phyloP scores from a whole-genome alignment of 2,329 filamentous ascomycete genomes.

The Taxawa tesnikishii region DNA sequence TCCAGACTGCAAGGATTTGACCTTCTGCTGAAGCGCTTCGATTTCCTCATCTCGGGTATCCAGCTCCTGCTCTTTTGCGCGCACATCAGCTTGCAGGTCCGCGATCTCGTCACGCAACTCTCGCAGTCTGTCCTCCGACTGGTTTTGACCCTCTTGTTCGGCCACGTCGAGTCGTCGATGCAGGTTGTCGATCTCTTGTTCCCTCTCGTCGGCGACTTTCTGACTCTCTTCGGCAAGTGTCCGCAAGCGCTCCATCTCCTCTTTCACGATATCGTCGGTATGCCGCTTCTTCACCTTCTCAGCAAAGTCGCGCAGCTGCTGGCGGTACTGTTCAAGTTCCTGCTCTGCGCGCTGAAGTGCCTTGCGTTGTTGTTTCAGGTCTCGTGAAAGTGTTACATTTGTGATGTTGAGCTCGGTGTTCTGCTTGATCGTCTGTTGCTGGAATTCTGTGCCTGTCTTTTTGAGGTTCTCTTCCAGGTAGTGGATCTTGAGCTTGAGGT shows the following conservation, averaged over 20 bases:
- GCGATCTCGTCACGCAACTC: conserved; percentile 37
- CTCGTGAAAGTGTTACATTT: conserved; percentile 77
- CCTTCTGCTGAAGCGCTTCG: conserved; percentile 28
- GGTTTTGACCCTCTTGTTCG: conserved; percentile 20
- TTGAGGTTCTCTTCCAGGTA: conserved; percentile 85
- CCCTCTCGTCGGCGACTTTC: conserved; percentile 24
- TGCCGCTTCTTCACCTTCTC: conserved; percentile 69
- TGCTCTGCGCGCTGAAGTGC: conserved; percentile 69
- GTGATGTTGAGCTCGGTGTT: conserved; percentile 95
- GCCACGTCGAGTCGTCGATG: conserved; percentile 25
- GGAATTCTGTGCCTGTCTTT: conserved; percentile 81
- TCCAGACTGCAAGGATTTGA: conserved; percentile 17
- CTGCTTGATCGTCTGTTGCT: conserved; percentile 77
- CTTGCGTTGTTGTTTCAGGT: conserved; percentile 78
- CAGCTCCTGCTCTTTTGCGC: conserved; percentile 27
- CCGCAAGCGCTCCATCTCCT: conserved; percentile 41
- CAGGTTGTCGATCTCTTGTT: conserved; percentile 29
- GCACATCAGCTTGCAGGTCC: conserved; percentile 39
- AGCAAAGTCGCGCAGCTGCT: conserved; percentile 71
- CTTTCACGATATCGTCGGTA: conserved; percentile 52
- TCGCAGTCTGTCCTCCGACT: conserved; percentile 17
- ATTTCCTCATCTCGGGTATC: conserved; percentile 38
- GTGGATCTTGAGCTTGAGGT: conserved; percentile 92
- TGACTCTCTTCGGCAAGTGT: conserved; percentile 31
- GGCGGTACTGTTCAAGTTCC: conserved; percentile 71